These are phyloP conservation scores for Stenogyne calaminthoides DNA, from an alignment of 305 asterid genomes.

Conservation along the genomic window DNA sequence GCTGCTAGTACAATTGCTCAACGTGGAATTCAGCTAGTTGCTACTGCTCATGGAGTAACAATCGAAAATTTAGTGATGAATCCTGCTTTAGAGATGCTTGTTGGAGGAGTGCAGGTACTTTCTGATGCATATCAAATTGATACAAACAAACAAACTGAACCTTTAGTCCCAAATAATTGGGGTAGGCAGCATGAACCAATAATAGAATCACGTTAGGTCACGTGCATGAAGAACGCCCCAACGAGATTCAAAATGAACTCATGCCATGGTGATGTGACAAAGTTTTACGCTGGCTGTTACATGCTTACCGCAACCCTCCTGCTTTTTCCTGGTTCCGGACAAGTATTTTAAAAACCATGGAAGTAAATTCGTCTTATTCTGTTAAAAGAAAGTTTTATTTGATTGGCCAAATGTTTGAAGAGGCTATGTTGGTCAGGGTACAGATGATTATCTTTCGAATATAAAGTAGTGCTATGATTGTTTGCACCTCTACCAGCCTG, in stretches of 20 bases:
- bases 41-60: conserved; percentile 96
- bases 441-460: neutral
- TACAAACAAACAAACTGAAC: too few relatives aligned
- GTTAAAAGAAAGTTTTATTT: neutral
- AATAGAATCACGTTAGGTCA: too few relatives aligned
- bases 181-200: too few relatives aligned
- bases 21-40: conserved; percentile 98
- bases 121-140: neutral
- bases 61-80: conserved; percentile 85
- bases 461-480: neutral
- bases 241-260: too few relatives aligned
- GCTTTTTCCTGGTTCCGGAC: too few relatives aligned
- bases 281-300: too few relatives aligned
- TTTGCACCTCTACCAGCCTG: conserved; percentile 1
- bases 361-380: conserved; percentile 1
- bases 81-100: conserved; percentile 96
- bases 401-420: neutral
- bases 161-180: too few relatives aligned
- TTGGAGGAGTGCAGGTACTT: conserved; percentile 92
- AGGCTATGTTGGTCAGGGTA: neutral
- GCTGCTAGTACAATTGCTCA: conserved; percentile 98
- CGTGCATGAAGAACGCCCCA: too few relatives aligned
- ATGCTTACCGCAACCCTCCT: too few relatives aligned
- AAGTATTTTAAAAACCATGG: neutral
- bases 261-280: too few relatives aligned